Base-by-base conservation (phyloP, 495 filamentous ascomycete species). In the Podospora pseudopauciseta region DNA sequence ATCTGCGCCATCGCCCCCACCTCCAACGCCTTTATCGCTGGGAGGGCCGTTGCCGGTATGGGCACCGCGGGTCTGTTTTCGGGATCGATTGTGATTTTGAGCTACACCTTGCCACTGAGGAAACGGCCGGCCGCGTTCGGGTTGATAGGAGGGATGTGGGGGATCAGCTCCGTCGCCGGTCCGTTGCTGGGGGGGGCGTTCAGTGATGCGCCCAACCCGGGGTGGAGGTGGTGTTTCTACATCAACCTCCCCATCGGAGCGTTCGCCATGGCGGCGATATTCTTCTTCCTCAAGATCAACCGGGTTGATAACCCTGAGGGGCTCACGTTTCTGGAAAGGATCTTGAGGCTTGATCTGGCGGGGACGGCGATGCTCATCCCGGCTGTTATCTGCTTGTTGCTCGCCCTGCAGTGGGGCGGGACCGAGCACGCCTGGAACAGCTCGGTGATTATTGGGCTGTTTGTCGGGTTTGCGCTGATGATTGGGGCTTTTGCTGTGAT, bases 61-160 rank as follows among this genome's bases (percentile, higher is more conserved):
- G 84, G 85, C 1, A 81, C 83, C 0, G 82, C 85, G 0, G 86
- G 85, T 0, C 75, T 87, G 32, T 85, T 85, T 65, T 81, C 78
- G 1, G 86, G 86, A 0, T 75, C 78, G 7, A 81, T 92, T 60
- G 80, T 91, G n/a, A 90, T 92, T 60, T 78, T 91, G 59, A 78
- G 81, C n/a, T 82, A 88, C 64, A 86, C 85, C 64, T 87, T 95
- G 13, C 91, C 92, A 0, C 78, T 96, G 5, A 77, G 80, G 5
- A 84, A 89, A 67, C 80, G 92, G 32, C 91, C 92, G 0, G 81
- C 88, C 34, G 92, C 88, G 65, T 91, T 90, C 59, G 90, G 92
- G 4, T 70, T 94, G n/a, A 85, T 97, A 66, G 91, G 91, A 7
- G 88, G 84, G 60, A 94, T 95, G 87, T 96, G 89, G 80, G 93